Evolutionary conservation across 208 protist species (phyloP).

Genomic region (Leishmania turanica): DNA sequence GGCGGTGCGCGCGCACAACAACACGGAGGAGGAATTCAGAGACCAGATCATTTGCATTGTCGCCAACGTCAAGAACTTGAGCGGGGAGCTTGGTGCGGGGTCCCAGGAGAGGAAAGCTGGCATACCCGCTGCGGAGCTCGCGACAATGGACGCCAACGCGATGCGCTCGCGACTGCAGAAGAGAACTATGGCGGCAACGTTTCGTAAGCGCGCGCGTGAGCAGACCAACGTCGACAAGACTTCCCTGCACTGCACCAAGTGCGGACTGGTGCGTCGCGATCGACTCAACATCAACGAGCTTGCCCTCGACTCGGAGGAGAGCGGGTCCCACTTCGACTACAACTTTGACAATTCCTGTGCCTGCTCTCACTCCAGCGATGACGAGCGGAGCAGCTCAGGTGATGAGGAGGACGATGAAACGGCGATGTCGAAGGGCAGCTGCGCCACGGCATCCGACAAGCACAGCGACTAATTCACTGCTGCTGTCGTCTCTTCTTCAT

Average conservation of each 20-base stretch:
- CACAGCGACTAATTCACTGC: neutral
- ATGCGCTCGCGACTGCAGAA: conserved; percentile 74
- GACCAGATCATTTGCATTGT: conserved; percentile 77
- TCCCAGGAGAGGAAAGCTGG: neutral
- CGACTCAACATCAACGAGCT: conserved; percentile 89
- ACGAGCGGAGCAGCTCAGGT: conserved; percentile 34
- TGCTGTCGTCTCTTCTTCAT: neutral
- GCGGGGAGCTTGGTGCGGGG: conserved; percentile 48
- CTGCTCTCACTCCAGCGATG: conserved; percentile 74
- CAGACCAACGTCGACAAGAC: conserved; percentile 77
- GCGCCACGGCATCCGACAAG: neutral
- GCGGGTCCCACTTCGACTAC: conserved; percentile 91
- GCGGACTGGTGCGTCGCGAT: conserved; percentile 78
- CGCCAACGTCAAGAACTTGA: conserved; percentile 75
- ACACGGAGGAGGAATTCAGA: conserved; percentile 62
- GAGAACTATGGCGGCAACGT: conserved; percentile 38
- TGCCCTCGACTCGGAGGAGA: conserved; percentile 87
- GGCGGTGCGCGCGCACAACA: conserved; percentile 33
- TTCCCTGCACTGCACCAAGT: conserved; percentile 83
- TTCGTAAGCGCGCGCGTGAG: conserved; percentile 81
- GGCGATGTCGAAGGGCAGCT: conserved; percentile 4
- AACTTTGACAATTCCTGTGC: conserved; percentile 88
- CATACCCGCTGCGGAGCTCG: conserved; percentile 49
- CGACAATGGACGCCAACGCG: conserved; percentile 69
- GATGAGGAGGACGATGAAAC: conserved; percentile 26